Percentiles rank a stretch among this genome's conserved stretches.
phyloP scores from a whole-genome alignment of 2,329 filamentous ascomycete species.

The Neoascochyta sp. region DNA sequence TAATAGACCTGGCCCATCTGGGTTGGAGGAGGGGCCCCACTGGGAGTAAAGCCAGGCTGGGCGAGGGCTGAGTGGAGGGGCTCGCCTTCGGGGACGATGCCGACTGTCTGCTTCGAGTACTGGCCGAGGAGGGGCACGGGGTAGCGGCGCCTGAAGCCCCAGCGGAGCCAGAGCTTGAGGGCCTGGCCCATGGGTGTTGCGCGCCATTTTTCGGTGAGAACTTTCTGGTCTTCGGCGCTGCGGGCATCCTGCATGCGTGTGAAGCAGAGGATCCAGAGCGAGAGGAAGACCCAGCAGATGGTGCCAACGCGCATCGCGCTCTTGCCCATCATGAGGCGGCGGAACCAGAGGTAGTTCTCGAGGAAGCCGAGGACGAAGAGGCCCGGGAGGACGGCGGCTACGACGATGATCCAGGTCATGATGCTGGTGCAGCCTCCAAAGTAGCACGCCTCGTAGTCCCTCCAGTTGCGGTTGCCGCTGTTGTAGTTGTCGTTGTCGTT shows the following conservation, averaged over 20 bases:
- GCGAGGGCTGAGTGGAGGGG: slow-evolving; percentile 21
- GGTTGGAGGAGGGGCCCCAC: slow-evolving; percentile 9
- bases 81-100: slow-evolving; percentile 26
- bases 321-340: slow-evolving; percentile 32
- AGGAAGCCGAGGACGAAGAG: slow-evolving; percentile 33
- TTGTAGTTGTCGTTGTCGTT: slow-evolving; percentile 1
- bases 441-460: slow-evolving; percentile 7
- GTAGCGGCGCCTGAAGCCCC: slow-evolving; percentile 30
- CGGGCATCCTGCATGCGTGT: slow-evolving; percentile 31
- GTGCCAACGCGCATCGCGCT: slow-evolving; percentile 31
- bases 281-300: slow-evolving; percentile 29
- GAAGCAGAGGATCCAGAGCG: slow-evolving; percentile 30
- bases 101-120: slow-evolving; percentile 26
- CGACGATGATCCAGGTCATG: slow-evolving; percentile 27
- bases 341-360: slow-evolving; percentile 36
- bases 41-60: slow-evolving; percentile 13
- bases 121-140: slow-evolving; percentile 30
- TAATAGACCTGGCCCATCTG: slow-evolving; percentile 21
- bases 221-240: slow-evolving; percentile 28
- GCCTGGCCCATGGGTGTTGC: slow-evolving; percentile 22
- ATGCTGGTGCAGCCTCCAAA: slow-evolving; percentile 11
- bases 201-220: slow-evolving; percentile 30
- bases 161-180: slow-evolving; percentile 33
- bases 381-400: slow-evolving; percentile 23
- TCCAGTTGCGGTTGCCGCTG: slow-evolving; percentile 4